Evolutionary conservation across 176 grass and related monocot genomes (phyloP).

Genomic region (Oropetium thomaeum): DNA sequence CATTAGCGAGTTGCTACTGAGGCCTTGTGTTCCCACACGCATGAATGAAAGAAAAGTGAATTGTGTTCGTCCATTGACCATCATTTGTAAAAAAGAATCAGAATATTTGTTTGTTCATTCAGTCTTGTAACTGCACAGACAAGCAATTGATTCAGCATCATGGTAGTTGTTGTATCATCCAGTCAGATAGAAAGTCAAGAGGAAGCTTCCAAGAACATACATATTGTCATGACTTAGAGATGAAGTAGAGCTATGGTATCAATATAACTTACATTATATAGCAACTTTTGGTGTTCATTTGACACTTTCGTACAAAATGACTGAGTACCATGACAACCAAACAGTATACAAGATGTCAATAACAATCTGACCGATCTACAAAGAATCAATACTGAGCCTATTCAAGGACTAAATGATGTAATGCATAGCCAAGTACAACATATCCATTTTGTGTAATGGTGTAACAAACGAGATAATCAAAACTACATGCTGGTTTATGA

Average conservation of each 20-base stretch:
- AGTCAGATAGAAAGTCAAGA: background rate
- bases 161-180: conserved; percentile 14
- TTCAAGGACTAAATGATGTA: conserved; percentile 1
- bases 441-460: background rate
- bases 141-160: conserved; percentile 24
- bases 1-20: conserved; percentile 14
- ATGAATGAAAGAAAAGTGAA: conserved; percentile 11
- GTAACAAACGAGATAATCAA: conserved; percentile 15
- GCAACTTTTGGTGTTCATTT: background rate
- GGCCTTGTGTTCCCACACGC: background rate
- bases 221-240: background rate
- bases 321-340: background rate
- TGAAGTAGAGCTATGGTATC: background rate
- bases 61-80: background rate
- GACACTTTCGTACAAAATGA: conserved; percentile 39
- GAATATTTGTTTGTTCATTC: background rate
- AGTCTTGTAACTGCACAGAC: conserved; percentile 15
- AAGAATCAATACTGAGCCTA: conserved; percentile 32
- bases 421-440: background rate
- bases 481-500: conserved; percentile 25
- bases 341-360: background rate
- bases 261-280: background rate
- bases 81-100: conserved; percentile 37
- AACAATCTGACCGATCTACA: conserved; percentile 23
- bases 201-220: background rate